These are phyloP conservation scores for Calocera cornea DNA, from an alignment of 768 basidiomycete species.

Conservation along the genomic window DNA sequence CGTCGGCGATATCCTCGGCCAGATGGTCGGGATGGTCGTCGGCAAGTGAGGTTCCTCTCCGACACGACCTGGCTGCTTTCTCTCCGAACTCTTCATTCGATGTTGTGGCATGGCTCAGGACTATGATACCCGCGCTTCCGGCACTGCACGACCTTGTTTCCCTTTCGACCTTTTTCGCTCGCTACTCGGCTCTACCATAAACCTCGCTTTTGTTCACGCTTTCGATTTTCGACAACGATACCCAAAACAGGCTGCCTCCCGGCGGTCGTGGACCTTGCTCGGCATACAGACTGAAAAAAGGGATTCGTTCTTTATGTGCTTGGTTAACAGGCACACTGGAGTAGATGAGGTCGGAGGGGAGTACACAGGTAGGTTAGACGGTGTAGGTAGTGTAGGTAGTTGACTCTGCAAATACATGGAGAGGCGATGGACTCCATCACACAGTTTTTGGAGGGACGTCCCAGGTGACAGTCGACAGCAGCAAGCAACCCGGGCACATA, in stretches of 20 bases:
- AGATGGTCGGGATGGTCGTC: background rate
- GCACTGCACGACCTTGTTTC: background rate
- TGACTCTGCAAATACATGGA: background rate
- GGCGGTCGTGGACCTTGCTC: background rate
- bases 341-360: too few relatives aligned
- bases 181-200: background rate
- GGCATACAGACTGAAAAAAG: background rate
- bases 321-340: background rate
- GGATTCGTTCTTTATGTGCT: background rate
- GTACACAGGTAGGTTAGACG: too few relatives aligned
- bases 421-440: background rate
- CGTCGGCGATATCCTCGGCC: background rate
- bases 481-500: too few relatives aligned
- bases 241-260: background rate
- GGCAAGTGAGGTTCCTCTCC: background rate
- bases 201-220: background rate
- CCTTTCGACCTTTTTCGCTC: background rate
- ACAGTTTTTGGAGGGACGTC: too few relatives aligned
- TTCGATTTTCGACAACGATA: background rate
- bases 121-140: background rate
- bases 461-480: too few relatives aligned
- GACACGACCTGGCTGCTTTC: background rate
- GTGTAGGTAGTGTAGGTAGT: background rate
- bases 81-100: background rate
- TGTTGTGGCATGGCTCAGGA: constrained; percentile 2